Percentiles rank a stretch among this genome's conserved stretches.
Conservation (phyloP, 331 rosid genomes). For the Cydonia oblonga region DNA sequence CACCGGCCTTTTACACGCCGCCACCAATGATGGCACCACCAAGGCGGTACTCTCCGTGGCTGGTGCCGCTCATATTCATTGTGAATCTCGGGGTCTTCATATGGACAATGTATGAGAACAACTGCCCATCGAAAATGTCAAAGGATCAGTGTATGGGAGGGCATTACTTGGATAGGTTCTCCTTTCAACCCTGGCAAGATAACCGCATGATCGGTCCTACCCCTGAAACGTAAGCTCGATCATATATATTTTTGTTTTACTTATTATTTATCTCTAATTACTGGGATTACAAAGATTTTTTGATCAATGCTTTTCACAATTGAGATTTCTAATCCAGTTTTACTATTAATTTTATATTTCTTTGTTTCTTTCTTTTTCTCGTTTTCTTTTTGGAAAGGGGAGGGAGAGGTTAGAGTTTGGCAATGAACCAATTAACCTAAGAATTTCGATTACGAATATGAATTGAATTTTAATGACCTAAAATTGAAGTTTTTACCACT, state of each 20-base stretch:
- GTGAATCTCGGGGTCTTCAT: constrained; percentile 39
- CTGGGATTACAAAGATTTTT: background rate
- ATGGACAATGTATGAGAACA: constrained; percentile 52
- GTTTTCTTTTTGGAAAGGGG: too few relatives aligned
- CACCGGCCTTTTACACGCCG: constrained; percentile 15
- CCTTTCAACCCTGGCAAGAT: constrained; percentile 58
- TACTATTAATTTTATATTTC: too few relatives aligned
- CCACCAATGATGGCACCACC: constrained; percentile 19
- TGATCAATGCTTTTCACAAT: background rate
- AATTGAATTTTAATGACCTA: background rate
- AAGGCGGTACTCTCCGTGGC: constrained; percentile 48
- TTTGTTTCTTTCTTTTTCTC: too few relatives aligned
- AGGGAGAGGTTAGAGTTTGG: too few relatives aligned
- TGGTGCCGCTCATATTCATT: constrained; percentile 52
- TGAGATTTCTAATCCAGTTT: background rate
- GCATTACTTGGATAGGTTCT: constrained; percentile 35
- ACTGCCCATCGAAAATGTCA: constrained; percentile 40
- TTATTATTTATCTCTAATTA: background rate
- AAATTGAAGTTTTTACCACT: background rate
- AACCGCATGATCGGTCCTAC: constrained; percentile 76
- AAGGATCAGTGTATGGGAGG: constrained; percentile 22
- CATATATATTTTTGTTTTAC: background rate
- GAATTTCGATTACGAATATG: too few relatives aligned
- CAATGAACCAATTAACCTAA: too few relatives aligned
- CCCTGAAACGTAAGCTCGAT: constrained; percentile 25